Base-by-base conservation (phyloP, 495 filamentous ascomycete species). In the Rhypophila decipiens region DNA sequence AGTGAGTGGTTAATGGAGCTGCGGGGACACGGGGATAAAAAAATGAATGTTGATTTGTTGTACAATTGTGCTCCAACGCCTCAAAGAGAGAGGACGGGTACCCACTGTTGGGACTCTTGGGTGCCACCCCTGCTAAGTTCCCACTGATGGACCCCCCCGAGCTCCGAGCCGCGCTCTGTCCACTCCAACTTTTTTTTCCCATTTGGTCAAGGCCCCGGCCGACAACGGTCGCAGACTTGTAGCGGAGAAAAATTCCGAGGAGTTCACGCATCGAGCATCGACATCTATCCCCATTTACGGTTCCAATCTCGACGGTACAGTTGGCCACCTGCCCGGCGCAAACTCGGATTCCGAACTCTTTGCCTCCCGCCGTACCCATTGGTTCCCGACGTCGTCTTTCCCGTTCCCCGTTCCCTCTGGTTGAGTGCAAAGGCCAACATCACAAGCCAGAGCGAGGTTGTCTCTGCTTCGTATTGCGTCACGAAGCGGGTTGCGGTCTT, bases 201-300 rank as follows among this genome's bases (percentile, higher is more conserved):
- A 31, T 31, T 35, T 22, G 21, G 23, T 38, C 31, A 38, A n/a
- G 42, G 35, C 27, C 36, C 38, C 13, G 44, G 54, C 54, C 54
- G 54, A 57, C 51, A 47, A 57, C 54, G 54, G 54, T 46, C 47
- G n/a, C n/a, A n/a, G n/a, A n/a, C n/a, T n/a, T n/a, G n/a, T n/a
- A n/a, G n/a, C n/a, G 31, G 18, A 21, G 39, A 49, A 54, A 53
- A 54, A 41, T 46, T 42, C 42, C 35, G 39, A 27, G 17, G 17
- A 34, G 33, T 42, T 23, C 37, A 24, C 18, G 29, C 35, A 44
- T 20, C 20, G 50, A 33, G 15, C 27, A 44, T 34, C 39, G 46
- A 8, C 22, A 20, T 17, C 36, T 31, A 39, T 42, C 19, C 20
- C 24, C 23, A 8, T 5, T n/a, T 5, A 15, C 39, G 36, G 17